phyloP scores from a whole-genome alignment of 768 basidiomycete species.

The Neoboletus brunneissimus region DNA sequence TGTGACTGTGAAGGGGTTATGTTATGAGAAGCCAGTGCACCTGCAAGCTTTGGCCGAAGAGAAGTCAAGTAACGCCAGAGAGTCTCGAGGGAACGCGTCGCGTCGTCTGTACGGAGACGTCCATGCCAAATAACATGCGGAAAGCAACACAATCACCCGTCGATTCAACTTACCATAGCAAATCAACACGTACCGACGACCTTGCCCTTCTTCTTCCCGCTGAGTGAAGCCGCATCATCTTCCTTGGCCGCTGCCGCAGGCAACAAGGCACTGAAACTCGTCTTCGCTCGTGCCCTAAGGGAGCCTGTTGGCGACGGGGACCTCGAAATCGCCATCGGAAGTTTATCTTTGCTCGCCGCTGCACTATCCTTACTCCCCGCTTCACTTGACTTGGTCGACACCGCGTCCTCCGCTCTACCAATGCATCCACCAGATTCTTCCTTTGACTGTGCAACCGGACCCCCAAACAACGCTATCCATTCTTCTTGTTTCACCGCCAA shows the following conservation, averaged over 20 bases:
- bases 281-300: constrained; percentile 51
- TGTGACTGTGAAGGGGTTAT: constrained; percentile 72
- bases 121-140: not conserved
- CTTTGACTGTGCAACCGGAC: constrained; percentile 40
- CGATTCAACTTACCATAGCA: not conserved
- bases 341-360: constrained; percentile 25
- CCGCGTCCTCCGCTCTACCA: constrained; percentile 24
- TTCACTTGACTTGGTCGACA: constrained; percentile 27
- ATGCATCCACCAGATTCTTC: constrained; percentile 2
- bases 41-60: constrained; percentile 80
- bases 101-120: constrained; percentile 45
- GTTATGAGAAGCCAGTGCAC: constrained; percentile 66
- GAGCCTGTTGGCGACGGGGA: constrained; percentile 38
- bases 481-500: constrained; percentile 62
- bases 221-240: constrained; percentile 59
- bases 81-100: constrained; percentile 76
- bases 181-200: constrained; percentile 34
- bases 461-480: constrained; percentile 86
- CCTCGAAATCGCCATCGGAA: constrained; percentile 21
- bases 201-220: constrained; percentile 34
- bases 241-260: constrained; percentile 45
- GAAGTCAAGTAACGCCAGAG: constrained; percentile 87
- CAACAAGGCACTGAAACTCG: constrained; percentile 51
- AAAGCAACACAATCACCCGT: not conserved
- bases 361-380: constrained; percentile 23